Evolutionary conservation across 2,329 filamentous ascomycete species (phyloP).

Genomic region (Cladosporium halotolerans): DNA sequence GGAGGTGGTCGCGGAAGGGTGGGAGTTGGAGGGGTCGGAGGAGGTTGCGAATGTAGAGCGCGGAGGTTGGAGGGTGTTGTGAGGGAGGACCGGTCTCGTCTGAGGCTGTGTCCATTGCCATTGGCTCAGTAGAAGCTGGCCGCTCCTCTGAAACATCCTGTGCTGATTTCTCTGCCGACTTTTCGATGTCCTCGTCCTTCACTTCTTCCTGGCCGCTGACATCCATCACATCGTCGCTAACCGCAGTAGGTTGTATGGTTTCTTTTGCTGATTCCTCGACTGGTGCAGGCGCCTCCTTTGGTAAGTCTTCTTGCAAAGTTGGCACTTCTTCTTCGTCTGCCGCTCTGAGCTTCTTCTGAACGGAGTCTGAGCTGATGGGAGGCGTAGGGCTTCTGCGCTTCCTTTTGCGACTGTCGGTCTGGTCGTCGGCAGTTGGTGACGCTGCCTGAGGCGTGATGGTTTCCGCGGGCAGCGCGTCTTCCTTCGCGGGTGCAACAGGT

Average conservation of each 20-base stretch:
- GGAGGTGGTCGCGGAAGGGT: constrained; percentile 62
- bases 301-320: constrained; percentile 18
- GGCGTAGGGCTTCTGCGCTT: constrained; percentile 28
- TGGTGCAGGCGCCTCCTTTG: constrained; percentile 7
- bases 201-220: constrained; percentile 12
- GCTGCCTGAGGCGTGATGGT: neutral
- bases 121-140: neutral
- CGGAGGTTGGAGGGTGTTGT: constrained; percentile 48
- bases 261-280: constrained; percentile 14
- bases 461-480: neutral
- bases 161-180: neutral
- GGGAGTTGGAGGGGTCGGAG: constrained; percentile 75
- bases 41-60: constrained; percentile 83
- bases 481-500: neutral
- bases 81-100: constrained; percentile 24
- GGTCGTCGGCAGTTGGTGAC: constrained; percentile 4
- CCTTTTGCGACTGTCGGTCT: constrained; percentile 24
- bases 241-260: constrained; percentile 20
- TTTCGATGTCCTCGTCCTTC: constrained; percentile 1
- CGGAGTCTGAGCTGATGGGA: constrained; percentile 23
- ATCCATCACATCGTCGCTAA: constrained; percentile 27
- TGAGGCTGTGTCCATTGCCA: constrained; percentile 3
- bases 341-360: constrained; percentile 40
- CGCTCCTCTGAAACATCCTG: neutral
- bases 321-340: constrained; percentile 31